A percentile compares a stretch with the other conserved stretches of the same genome.
Conservation (phyloP, 2,329 filamentous ascomycete genomes). For the Trichoderma simmonsii region DNA sequence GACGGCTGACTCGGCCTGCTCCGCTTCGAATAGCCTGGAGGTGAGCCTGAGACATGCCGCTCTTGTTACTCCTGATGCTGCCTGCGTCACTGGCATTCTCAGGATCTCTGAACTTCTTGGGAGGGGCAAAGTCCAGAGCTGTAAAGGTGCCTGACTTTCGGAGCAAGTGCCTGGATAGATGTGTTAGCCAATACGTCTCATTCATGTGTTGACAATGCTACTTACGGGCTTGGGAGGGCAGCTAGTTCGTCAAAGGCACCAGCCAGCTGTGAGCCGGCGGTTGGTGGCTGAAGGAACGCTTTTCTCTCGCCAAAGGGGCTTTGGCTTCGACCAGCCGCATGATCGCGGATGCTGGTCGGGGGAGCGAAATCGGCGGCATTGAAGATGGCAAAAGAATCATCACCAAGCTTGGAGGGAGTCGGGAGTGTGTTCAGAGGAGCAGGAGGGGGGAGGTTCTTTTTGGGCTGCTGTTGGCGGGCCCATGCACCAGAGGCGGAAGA, state of each 20-base stretch:
- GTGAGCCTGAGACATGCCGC: slow-evolving; percentile 71
- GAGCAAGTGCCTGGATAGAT: slow-evolving; percentile 57
- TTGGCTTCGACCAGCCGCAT: slow-evolving; percentile 65
- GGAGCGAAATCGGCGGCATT: slow-evolving; percentile 82
- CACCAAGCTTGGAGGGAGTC: slow-evolving; percentile 78
- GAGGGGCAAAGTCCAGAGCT: slow-evolving; percentile 75
- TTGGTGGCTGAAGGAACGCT: slow-evolving; percentile 72
- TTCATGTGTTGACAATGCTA: slow-evolving; percentile 28
- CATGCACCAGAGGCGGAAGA: slow-evolving; percentile 60
- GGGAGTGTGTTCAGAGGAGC: slow-evolving; percentile 71
- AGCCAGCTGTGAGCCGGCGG: slow-evolving; percentile 72
- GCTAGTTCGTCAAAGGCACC: slow-evolving; percentile 85
- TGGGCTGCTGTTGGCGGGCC: slow-evolving; percentile 41
- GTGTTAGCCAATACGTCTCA: slow-evolving; percentile 28
- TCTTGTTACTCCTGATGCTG: slow-evolving; percentile 61
- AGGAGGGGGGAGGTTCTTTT: slow-evolving; percentile 64
- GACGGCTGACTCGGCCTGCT: slow-evolving; percentile 80
- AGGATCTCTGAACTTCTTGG: slow-evolving; percentile 65
- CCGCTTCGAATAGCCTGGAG: slow-evolving; percentile 72
- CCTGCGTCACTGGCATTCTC: slow-evolving; percentile 63
- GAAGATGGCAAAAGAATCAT: slow-evolving; percentile 71
- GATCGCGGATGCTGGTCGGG: slow-evolving; percentile 63
- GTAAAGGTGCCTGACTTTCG: slow-evolving; percentile 79
- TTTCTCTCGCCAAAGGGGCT: slow-evolving; percentile 62
- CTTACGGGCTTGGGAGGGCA: slow-evolving; percentile 86